Evolutionary conservation across 805 yeast species (phyloP).

Genomic region (Sugiyamaella mastotermitis): DNA sequence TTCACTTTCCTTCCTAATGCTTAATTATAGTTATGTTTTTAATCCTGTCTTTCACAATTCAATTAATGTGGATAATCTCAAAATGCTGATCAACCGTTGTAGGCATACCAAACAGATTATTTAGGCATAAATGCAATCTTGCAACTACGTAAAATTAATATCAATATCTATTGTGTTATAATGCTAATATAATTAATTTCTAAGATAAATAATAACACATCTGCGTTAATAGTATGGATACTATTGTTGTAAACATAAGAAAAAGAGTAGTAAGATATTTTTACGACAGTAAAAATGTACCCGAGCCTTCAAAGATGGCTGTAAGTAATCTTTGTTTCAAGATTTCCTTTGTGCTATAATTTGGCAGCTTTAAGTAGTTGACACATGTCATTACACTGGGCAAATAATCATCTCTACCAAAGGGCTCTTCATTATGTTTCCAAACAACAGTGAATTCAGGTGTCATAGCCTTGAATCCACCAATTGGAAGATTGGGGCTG

Average conservation of each 20-base stretch:
- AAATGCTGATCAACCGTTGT: too few relatives aligned
- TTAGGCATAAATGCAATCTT: too few relatives aligned
- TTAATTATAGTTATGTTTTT: neutral
- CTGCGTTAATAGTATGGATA: too few relatives aligned
- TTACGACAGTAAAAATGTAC: conserved; percentile 74
- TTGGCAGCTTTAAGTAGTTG: conserved; percentile 83
- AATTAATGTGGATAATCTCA: too few relatives aligned
- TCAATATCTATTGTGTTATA: too few relatives aligned
- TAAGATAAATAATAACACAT: too few relatives aligned
- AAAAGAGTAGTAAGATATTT: neutral
- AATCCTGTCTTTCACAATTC: too few relatives aligned
- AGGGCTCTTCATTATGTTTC: conserved; percentile 64
- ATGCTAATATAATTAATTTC: too few relatives aligned
- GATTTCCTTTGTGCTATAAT: conserved; percentile 58
- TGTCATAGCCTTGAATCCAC: conserved; percentile 77
- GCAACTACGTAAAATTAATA: too few relatives aligned
- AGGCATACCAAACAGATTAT: too few relatives aligned
- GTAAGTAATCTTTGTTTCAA: conserved; percentile 53
- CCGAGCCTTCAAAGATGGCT: conserved; percentile 85
- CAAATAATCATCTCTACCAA: conserved; percentile 67
- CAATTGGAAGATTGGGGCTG: conserved; percentile 86
- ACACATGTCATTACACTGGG: conserved; percentile 99
- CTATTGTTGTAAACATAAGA: too few relatives aligned
- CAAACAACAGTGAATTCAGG: conserved; percentile 87
- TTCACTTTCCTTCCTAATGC: neutral